A percentile compares a stretch with the other conserved stretches of the same genome.
Conservation (phyloP, 805 yeast species). For the Dipodascus albidus region DNA sequence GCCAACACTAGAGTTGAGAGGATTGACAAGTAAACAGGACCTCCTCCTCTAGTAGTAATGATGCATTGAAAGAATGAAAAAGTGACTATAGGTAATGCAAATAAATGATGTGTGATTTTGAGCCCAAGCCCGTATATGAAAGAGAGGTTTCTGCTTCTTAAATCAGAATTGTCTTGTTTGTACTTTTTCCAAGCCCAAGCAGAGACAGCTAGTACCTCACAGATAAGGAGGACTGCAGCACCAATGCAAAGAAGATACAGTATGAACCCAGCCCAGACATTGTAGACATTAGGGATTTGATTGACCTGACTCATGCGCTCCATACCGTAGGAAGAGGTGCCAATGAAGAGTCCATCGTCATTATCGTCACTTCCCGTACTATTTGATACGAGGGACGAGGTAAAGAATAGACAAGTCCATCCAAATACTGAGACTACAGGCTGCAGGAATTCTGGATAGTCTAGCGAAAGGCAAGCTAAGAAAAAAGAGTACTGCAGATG, state of each 20-base stretch:
- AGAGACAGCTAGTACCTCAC: constrained; percentile 9
- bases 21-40: constrained; percentile 17
- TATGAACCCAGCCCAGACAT: constrained; percentile 26
- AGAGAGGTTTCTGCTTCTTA: constrained; percentile 14
- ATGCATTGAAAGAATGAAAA: constrained; percentile 21
- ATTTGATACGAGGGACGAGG: constrained; percentile 11
- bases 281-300: constrained; percentile 17
- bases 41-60: constrained; percentile 10
- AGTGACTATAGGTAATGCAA: constrained; percentile 22
- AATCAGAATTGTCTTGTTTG: constrained; percentile 8
- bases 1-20: constrained; percentile 19
- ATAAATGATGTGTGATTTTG: constrained; percentile 17
- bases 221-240: constrained; percentile 10
- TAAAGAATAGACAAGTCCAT: constrained; percentile 45
- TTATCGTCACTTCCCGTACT: constrained; percentile 4
- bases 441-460: constrained; percentile 53
- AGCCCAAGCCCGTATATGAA: constrained; percentile 20
- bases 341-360: constrained; percentile 7
- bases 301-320: constrained; percentile 16
- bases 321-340: constrained; percentile 11
- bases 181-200: constrained; percentile 8
- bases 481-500: constrained; percentile 52
- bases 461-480: constrained; percentile 40
- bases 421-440: constrained; percentile 39
- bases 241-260: constrained; percentile 21